Percentiles rank a stretch among this genome's conserved stretches.
These are phyloP conservation scores for Ophidiomyces ophidiicola DNA, from an alignment of 2,329 filamentous ascomycete species.

Conservation along the genomic window DNA sequence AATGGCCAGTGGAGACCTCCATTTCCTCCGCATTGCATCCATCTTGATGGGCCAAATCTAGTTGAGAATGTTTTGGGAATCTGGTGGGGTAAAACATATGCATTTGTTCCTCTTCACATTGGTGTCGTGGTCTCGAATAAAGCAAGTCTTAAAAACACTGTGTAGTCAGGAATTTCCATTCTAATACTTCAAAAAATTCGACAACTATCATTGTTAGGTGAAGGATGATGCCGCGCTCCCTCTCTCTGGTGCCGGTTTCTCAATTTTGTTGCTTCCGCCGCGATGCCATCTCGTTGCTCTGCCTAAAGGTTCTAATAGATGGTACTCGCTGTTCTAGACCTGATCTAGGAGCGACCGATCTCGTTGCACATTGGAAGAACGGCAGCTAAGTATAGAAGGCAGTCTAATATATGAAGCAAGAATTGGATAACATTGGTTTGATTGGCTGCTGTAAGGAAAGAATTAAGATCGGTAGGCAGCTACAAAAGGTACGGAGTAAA, in stretches of 20 bases:
- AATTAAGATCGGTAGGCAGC: background rate
- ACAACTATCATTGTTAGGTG: background rate
- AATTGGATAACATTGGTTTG: background rate
- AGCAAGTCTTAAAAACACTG: conserved; percentile 5
- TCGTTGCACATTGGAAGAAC: no score
- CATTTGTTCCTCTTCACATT: conserved; percentile 9
- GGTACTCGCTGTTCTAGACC: no score
- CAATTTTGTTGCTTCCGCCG: background rate
- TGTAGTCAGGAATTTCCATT: no score
- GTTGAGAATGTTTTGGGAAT: conserved; percentile 15
- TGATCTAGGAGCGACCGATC: no score
- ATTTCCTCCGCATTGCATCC: conserved; percentile 4
- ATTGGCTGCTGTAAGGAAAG: background rate
- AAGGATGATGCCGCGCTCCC: background rate
- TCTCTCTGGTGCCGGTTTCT: background rate
- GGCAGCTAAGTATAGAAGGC: background rate
- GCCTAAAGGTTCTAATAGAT: no score
- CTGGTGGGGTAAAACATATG: conserved; percentile 11
- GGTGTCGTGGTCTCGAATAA: conserved; percentile 6
- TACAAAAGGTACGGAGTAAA: no score
- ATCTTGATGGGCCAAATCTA: conserved; percentile 2
- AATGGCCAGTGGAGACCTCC: conserved; percentile 10
- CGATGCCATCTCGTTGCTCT: no score
- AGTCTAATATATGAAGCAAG: background rate
- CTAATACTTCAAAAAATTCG: background rate